phyloP scores from a whole-genome alignment of 73 alveolate species.

The Symbiodinium pilosum region DNA sequence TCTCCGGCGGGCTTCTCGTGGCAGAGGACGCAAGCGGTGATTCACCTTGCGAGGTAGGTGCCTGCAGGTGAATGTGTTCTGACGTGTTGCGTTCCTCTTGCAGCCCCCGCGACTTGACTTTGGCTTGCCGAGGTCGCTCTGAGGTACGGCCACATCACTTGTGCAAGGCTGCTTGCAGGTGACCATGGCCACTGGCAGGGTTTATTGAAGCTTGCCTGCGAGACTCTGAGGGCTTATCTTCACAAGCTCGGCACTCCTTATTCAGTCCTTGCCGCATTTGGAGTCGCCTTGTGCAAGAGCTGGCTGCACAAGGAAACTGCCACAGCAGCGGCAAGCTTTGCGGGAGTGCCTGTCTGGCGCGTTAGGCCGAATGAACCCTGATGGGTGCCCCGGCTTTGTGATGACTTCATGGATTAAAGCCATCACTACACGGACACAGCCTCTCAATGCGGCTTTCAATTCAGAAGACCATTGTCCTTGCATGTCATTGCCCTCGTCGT shows the following conservation, averaged over 20 bases:
- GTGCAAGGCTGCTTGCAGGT: constrained; percentile 36
- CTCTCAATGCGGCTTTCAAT: too few relatives aligned
- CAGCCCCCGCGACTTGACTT: too few relatives aligned
- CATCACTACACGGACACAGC: neutral
- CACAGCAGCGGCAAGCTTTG: constrained; percentile 28
- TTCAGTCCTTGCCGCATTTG: too few relatives aligned
- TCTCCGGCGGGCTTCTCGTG: neutral
- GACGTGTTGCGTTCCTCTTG: too few relatives aligned
- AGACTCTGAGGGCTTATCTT: neutral
- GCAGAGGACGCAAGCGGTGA: constrained; percentile 51
- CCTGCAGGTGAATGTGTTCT: too few relatives aligned
- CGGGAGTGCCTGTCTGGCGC: constrained; percentile 61
- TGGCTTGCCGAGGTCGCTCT: constrained; percentile 19
- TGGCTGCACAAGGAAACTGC: neutral
- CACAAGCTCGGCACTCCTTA: neutral
- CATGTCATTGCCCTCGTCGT: neutral
- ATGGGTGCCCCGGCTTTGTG: neutral
- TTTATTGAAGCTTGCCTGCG: neutral
- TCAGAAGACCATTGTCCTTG: too few relatives aligned
- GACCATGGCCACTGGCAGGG: constrained; percentile 47
- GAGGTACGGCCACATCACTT: constrained; percentile 27
- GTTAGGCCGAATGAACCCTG: constrained; percentile 50
- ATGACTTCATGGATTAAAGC: neutral
- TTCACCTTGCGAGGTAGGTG: constrained; percentile 63
- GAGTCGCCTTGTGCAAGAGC: neutral